Conservation (phyloP, 305 asterid genomes). For the Solanum hybrid region DNA sequence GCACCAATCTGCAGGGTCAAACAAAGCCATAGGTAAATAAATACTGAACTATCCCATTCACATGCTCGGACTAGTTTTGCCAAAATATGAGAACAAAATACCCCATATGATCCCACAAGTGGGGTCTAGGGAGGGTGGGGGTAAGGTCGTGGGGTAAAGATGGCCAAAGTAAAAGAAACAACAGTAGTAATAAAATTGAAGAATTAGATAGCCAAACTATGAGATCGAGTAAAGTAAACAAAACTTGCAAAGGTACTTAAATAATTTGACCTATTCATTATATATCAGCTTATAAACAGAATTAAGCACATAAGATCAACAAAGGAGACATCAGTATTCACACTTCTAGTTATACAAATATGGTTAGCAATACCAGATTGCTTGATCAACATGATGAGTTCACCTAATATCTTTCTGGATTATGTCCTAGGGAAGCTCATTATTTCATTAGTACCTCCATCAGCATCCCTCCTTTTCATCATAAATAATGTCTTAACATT, state of each 20-base stretch:
- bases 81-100: not conserved
- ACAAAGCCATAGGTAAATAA: not conserved
- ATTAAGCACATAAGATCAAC: not conserved
- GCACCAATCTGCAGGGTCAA: constrained; percentile 46
- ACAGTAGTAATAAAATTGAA: not conserved
- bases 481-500: not conserved
- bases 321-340: not conserved
- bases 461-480: not conserved
- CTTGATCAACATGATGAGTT: not conserved
- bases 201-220: not conserved
- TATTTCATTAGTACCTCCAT: not conserved
- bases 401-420: not conserved
- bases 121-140: not conserved
- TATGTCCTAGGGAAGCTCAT: not conserved
- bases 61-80: not conserved
- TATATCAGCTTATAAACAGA: not conserved
- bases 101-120: not conserved
- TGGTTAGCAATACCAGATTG: not conserved
- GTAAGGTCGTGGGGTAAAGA: not conserved
- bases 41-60: constrained; percentile 1
- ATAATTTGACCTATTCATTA: constrained; percentile 3
- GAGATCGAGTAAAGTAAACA: not conserved
- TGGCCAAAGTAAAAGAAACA: not conserved
- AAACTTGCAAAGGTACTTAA: not conserved
- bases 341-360: not conserved